Evolutionary conservation across 2,329 filamentous ascomycete genomes (phyloP).

Genomic region (Cercospora janseana): DNA sequence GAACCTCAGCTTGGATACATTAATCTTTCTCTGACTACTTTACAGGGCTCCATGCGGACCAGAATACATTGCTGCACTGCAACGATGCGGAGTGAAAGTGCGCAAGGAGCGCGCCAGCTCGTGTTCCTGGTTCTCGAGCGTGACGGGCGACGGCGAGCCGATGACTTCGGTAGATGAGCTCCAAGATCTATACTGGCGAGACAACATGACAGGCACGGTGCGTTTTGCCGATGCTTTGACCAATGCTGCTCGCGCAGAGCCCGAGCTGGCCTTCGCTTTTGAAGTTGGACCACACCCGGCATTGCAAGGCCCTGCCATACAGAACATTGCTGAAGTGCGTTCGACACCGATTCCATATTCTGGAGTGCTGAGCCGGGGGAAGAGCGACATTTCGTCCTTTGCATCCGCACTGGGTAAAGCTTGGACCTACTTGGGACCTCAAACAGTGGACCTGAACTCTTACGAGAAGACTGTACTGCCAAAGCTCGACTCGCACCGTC

Average conservation of each 20-base stretch:
- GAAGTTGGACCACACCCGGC: conserved; percentile 51
- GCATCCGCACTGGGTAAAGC: neutral
- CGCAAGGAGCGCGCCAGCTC: neutral
- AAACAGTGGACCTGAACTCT: neutral
- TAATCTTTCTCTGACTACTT: no score
- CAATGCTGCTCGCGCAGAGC: neutral
- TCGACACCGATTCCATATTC: neutral
- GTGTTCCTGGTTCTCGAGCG: neutral
- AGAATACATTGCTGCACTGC: neutral
- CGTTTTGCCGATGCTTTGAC: conserved; percentile 46
- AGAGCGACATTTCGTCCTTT: conserved; percentile 27
- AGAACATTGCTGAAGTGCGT: conserved; percentile 21
- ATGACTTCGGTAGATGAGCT: no score
- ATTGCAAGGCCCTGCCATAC: conserved; percentile 41
- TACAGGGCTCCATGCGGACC: neutral
- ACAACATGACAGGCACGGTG: conserved; percentile 48
- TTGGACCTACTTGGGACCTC: neutral
- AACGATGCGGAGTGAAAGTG: neutral
- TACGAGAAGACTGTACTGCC: neutral
- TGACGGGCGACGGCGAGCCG: no score
- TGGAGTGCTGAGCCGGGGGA: conserved; percentile 26
- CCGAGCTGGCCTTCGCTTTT: conserved; percentile 39
- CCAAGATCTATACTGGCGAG: conserved; percentile 48
- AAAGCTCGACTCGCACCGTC: neutral
- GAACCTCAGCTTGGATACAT: no score